A percentile compares a stretch with the other conserved stretches of the same genome.
Conservation (phyloP, 2,329 filamentous ascomycete genomes). For the Dothistroma septosporum region DNA sequence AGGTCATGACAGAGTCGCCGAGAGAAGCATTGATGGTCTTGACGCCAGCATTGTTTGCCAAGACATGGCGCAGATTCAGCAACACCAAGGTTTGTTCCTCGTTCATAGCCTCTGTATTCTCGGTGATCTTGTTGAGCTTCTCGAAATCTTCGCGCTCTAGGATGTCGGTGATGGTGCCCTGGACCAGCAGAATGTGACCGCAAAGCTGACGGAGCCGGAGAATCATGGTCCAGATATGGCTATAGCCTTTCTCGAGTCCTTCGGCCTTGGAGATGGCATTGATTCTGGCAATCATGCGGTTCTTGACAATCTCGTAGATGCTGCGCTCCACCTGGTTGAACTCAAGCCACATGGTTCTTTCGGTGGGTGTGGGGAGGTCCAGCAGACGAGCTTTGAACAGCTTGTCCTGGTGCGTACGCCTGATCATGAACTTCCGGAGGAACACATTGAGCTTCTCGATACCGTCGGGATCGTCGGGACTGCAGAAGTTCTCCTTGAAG, state of each 20-base stretch:
- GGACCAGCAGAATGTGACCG: slow-evolving; percentile 47
- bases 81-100: slow-evolving; percentile 13
- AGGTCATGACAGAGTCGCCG: slow-evolving; percentile 18
- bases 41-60: slow-evolving; percentile 10
- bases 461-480: slow-evolving; percentile 27
- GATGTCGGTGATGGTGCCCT: slow-evolving; percentile 44
- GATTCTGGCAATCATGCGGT: slow-evolving; percentile 43
- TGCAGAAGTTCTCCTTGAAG: slow-evolving; percentile 45
- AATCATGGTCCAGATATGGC: slow-evolving; percentile 46
- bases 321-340: slow-evolving; percentile 52
- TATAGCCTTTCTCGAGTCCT: slow-evolving; percentile 35
- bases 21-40: slow-evolving; percentile 20
- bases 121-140: slow-evolving; percentile 32
- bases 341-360: slow-evolving; percentile 41
- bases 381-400: slow-evolving; percentile 54
- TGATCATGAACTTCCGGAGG: slow-evolving; percentile 49
- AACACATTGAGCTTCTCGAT: slow-evolving; percentile 37
- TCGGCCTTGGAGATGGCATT: slow-evolving; percentile 31
- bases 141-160: slow-evolving; percentile 46
- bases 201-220: slow-evolving; percentile 51
- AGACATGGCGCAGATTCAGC: slow-evolving; percentile 20
- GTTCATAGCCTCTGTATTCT: slow-evolving; percentile 12
- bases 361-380: slow-evolving; percentile 49
- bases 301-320: slow-evolving; percentile 52
- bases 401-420: slow-evolving; percentile 52